Base-by-base conservation (phyloP, 768 basidiomycete species). In the Agrocybe pediades region DNA sequence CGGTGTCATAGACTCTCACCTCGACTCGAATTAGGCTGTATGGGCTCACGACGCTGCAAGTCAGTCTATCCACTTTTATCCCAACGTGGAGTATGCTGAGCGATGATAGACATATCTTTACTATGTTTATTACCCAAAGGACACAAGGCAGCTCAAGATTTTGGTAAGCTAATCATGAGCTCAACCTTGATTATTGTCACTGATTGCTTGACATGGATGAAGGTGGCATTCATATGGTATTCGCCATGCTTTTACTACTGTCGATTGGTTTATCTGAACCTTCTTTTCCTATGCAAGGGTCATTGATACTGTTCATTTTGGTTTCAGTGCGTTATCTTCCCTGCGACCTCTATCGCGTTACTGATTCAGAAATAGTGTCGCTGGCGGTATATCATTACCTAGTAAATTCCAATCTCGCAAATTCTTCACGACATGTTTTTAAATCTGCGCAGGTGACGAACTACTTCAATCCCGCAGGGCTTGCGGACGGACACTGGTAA, bases 371-470 rank as follows among this genome's bases (percentile, higher is more conserved):
- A 24, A 25, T 49, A 74, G 71, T 70, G 24, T 62, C 67, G 3
- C 49, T 64, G 41, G 61, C 65, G 50, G 69, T 77, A 49, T 76
- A 78, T 56, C 63, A 70, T 56, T 77, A 78, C 56, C 63, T 77
- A 33, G 72, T 71, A 44, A 21, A 69, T 57, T 45, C 16, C 15
- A 2, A 16, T 3, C 16, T 1, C 21, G 6, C 11, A 2, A 19
- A 25, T 20, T 6, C 33, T 36, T n/a, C n/a, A n/a, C n/a, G n/a
- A n/a, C 4, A 36, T 36, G 13, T 36, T 4, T 13, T 36, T 13
- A n/a, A 36, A 4, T 36, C 17, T 15, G 30, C 36, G 20, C 24
- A 74, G 75, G 65, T 77, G 19, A 67, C 68, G 30, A 76, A 72
- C 56, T 77, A 69, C 51, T 62, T 62, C 27, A 71, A 76, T 54